A percentile compares a stretch with the other conserved stretches of the same genome.
These are phyloP conservation scores for Alternaria rosae DNA, from an alignment of 2,329 filamentous ascomycete species.

Conservation along the genomic window DNA sequence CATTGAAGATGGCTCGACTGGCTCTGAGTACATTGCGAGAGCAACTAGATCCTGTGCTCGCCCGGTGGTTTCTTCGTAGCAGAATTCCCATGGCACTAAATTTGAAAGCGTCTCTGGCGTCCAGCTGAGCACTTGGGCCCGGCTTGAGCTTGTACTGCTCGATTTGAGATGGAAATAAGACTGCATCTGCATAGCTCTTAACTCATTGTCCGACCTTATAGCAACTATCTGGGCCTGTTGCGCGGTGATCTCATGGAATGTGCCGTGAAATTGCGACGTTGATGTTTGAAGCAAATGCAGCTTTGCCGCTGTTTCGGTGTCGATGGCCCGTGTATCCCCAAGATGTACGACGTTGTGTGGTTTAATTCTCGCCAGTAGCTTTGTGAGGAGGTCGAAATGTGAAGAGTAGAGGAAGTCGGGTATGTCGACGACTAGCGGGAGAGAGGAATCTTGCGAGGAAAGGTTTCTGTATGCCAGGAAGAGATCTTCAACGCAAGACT, in stretches of 20 bases:
- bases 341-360: slow-evolving; percentile 73
- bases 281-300: slow-evolving; percentile 60
- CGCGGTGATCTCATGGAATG: slow-evolving; percentile 65
- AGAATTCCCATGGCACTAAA: slow-evolving; percentile 67
- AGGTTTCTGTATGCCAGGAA: slow-evolving; percentile 64
- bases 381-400: slow-evolving; percentile 69
- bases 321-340: slow-evolving; percentile 49
- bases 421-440: slow-evolving; percentile 74
- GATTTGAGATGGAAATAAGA: slow-evolving; percentile 72
- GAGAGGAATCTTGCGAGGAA: slow-evolving; percentile 51
- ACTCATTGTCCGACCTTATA: slow-evolving; percentile 68
- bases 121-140: slow-evolving; percentile 55
- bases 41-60: slow-evolving; percentile 64
- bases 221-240: slow-evolving; percentile 48
- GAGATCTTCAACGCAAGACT: slow-evolving; percentile 70
- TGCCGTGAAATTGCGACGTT: slow-evolving; percentile 44
- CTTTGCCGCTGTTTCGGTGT: slow-evolving; percentile 66
- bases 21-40: slow-evolving; percentile 72
- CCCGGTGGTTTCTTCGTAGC: slow-evolving; percentile 60
- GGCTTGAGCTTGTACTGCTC: slow-evolving; percentile 12
- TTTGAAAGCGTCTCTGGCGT: slow-evolving; percentile 63
- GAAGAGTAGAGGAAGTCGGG: slow-evolving; percentile 77
- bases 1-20: slow-evolving; percentile 65
- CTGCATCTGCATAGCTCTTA: slow-evolving; percentile 78
- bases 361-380: slow-evolving; percentile 62